A percentile compares a stretch with the other conserved stretches of the same genome.
Conservation (phyloP, 306 rosid species). For the Alnus glutinosa region DNA sequence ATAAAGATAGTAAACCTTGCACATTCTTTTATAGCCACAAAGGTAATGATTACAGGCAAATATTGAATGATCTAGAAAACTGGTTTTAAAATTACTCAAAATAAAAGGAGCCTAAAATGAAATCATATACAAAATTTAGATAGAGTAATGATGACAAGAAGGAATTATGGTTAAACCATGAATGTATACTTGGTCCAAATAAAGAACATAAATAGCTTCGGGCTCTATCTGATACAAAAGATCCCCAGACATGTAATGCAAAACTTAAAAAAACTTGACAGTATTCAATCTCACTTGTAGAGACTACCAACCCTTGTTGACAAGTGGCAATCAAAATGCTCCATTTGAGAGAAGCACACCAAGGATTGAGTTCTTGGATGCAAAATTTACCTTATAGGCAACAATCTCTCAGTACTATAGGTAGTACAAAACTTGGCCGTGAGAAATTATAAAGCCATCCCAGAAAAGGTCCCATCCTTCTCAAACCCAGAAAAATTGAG, state of each 20-base stretch:
- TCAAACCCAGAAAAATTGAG: background rate
- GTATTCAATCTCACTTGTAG: background rate
- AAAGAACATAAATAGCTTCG: background rate
- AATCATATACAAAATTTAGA: background rate
- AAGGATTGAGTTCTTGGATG: background rate
- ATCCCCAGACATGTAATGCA: background rate
- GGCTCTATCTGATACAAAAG: background rate
- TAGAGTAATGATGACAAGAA: background rate
- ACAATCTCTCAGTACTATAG: background rate
- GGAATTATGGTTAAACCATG: background rate
- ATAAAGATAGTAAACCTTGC: background rate
- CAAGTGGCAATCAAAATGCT: background rate
- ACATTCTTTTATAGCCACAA: background rate
- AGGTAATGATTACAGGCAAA: conserved; percentile 8
- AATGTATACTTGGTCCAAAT: background rate
- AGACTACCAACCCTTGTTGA: background rate
- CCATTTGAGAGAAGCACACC: background rate
- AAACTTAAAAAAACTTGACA: background rate
- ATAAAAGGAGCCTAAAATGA: background rate
- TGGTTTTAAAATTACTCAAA: background rate
- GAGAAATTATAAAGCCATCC: background rate
- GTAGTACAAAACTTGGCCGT: background rate
- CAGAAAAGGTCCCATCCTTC: background rate
- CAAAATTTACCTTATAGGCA: background rate
- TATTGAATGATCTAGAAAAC: conserved; percentile 8